phyloP scores from a whole-genome alignment of 169 alveolate species.

The Perkinsus olseni region DNA sequence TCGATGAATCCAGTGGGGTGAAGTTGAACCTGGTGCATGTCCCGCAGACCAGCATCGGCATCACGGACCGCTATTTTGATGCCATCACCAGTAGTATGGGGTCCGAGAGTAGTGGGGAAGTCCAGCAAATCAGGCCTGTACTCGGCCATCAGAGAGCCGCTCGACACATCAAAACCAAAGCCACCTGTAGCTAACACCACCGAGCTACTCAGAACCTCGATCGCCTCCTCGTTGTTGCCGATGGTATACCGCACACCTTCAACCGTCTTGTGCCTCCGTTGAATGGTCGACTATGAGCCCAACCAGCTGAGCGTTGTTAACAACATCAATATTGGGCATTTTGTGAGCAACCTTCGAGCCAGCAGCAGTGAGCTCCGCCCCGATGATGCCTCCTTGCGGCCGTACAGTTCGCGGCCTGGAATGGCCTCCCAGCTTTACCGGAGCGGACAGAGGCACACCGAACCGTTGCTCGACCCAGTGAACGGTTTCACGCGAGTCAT shows the following conservation, averaged over 20 bases:
- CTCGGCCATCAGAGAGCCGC: conserved; percentile 28
- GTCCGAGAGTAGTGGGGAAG: conserved; percentile 31
- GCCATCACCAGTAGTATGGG: conserved; percentile 35
- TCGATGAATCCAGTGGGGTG: conserved; percentile 46
- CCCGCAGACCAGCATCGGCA: conserved; percentile 27
- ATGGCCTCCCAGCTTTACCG: conserved; percentile 4
- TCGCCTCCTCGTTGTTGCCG: background rate
- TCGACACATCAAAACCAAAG: conserved; percentile 33
- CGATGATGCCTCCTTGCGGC: background rate
- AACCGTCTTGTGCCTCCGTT: background rate
- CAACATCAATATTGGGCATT: background rate
- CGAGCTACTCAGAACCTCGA: background rate
- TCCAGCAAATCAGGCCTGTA: conserved; percentile 9
- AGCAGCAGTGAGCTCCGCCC: background rate
- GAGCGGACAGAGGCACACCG: background rate
- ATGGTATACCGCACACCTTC: background rate
- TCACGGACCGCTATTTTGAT: conserved; percentile 29
- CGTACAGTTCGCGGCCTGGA: conserved; percentile 1
- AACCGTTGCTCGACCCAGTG: background rate
- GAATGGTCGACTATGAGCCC: background rate
- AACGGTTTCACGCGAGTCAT: background rate
- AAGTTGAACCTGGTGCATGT: conserved; percentile 32
- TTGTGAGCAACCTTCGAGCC: background rate
- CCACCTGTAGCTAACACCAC: conserved; percentile 42
- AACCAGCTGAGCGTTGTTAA: background rate